Conservation (phyloP, 2,329 filamentous ascomycete genomes). For the Lachnellula occidentalis region DNA sequence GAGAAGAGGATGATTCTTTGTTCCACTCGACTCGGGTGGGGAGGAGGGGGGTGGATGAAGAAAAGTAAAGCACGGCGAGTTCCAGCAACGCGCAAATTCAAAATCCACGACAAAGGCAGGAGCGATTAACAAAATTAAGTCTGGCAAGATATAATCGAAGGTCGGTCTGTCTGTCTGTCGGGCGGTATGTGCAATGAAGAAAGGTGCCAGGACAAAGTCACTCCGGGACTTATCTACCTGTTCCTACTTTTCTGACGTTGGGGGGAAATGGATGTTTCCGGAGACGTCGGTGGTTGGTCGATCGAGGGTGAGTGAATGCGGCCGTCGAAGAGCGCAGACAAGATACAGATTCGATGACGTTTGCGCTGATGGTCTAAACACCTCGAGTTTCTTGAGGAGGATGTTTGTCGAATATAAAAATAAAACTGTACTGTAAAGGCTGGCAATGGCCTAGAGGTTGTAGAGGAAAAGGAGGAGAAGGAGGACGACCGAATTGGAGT, state of each 20-base stretch:
- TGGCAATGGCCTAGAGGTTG: constrained; percentile 28
- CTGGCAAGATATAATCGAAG: not conserved
- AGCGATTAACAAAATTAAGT: constrained; percentile 4
- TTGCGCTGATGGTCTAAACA: not conserved
- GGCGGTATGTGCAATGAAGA: not conserved
- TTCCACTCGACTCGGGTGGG: not conserved
- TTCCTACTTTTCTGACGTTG: constrained; percentile 19
- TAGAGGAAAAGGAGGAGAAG: constrained; percentile 10
- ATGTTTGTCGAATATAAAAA: not conserved
- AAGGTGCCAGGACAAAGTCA: constrained; percentile 27
- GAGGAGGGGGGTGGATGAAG: constrained; percentile 4
- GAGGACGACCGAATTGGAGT: constrained; percentile 4
- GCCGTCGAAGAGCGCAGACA: too few relatives aligned
- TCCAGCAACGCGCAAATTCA: constrained; percentile 24
- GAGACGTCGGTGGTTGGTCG: not conserved
- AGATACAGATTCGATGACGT: not conserved
- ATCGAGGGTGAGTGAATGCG: too few relatives aligned
- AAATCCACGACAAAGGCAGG: constrained; percentile 10
- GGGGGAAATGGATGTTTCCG: constrained; percentile 1
- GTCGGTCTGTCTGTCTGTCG: not conserved
- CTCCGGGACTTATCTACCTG: constrained; percentile 24
- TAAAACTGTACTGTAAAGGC: constrained; percentile 15
- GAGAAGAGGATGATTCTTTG: constrained; percentile 11
- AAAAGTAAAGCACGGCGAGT: constrained; percentile 26
- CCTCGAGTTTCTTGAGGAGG: not conserved